Conservation (phyloP, 805 yeast species). For the Barnettozyma californica region DNA sequence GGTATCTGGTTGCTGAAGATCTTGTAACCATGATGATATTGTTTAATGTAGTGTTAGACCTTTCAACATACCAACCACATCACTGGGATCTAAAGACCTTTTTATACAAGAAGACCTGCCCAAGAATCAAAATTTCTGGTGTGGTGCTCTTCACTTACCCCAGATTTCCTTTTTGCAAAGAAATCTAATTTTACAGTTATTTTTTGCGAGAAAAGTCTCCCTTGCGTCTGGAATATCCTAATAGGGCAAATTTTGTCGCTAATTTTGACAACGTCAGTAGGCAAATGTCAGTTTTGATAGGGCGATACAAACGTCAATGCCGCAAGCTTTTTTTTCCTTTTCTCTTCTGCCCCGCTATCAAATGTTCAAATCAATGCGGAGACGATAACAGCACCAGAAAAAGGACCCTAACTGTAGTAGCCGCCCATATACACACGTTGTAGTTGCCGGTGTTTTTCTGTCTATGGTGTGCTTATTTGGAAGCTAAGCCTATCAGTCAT, state of each 20-base stretch:
- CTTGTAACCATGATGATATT: not conserved
- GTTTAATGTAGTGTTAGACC: too few relatives aligned
- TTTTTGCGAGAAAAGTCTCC: not conserved
- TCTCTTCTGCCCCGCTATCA: not conserved
- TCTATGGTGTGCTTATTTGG: too few relatives aligned
- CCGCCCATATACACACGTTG: too few relatives aligned
- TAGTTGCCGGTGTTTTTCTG: too few relatives aligned
- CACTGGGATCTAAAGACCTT: not conserved
- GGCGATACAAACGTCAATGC: not conserved
- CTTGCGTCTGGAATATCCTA: not conserved
- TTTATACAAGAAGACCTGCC: not conserved
- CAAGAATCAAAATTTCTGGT: not conserved
- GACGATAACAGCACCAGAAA: too few relatives aligned
- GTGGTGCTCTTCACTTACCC: not conserved
- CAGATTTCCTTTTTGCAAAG: not conserved
- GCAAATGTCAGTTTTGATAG: not conserved
- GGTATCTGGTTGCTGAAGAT: conserved; percentile 14
- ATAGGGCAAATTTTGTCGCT: not conserved
- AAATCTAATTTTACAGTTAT: not conserved
- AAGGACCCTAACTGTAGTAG: too few relatives aligned
- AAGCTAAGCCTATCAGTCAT: too few relatives aligned
- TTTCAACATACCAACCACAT: too few relatives aligned
- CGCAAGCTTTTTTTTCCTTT: not conserved
- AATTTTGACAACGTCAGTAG: not conserved
- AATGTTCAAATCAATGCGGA: not conserved